These are phyloP conservation scores for Solanum sejunctum DNA, from an alignment of 257 asterid species.

Conservation along the genomic window DNA sequence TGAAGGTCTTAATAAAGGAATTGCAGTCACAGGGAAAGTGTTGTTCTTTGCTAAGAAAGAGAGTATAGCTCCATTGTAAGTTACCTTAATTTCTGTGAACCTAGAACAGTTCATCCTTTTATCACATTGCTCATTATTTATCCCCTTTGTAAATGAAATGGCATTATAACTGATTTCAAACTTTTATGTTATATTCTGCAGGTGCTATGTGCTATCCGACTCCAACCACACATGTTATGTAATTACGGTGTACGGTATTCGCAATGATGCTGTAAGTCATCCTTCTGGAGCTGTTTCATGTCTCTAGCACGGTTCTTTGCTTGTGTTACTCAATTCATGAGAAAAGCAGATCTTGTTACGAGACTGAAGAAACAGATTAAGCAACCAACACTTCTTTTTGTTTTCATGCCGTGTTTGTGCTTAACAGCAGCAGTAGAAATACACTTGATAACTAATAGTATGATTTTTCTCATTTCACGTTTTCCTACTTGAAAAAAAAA, in stretches of 20 bases:
- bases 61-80: constrained; percentile 69
- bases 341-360: neutral
- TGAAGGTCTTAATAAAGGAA: constrained; percentile 81
- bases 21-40: constrained; percentile 64
- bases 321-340: neutral
- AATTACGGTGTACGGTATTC: constrained; percentile 60
- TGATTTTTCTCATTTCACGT: neutral
- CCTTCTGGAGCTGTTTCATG: neutral
- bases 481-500: neutral
- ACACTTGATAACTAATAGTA: neutral
- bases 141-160: neutral
- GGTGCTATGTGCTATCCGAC: constrained; percentile 75
- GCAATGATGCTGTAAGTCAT: constrained; percentile 54
- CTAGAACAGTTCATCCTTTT: neutral
- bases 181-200: constrained; percentile 14
- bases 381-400: neutral
- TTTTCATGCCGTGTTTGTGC: neutral
- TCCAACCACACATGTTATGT: constrained; percentile 57
- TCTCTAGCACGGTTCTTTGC: neutral
- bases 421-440: neutral
- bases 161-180: neutral
- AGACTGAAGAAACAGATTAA: neutral
- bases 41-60: constrained; percentile 51
- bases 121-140: neutral
- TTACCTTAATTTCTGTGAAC: constrained; percentile 1